These are phyloP conservation scores for Chrysoporthe deuterocubensis DNA, from an alignment of 2,329 filamentous ascomycete genomes.

Conservation along the genomic window DNA sequence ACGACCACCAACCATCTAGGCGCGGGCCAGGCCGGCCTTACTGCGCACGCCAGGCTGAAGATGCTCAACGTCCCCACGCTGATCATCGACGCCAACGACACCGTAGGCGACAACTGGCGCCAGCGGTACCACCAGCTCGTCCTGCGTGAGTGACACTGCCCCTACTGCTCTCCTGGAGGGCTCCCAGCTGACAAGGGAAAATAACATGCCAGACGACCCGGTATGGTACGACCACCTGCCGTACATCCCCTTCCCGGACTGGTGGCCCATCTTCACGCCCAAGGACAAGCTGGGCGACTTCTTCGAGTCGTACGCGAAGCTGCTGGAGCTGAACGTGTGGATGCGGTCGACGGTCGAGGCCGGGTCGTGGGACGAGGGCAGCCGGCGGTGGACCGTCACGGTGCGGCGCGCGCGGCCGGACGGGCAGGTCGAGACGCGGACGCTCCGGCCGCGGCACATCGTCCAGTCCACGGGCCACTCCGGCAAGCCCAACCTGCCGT, in stretches of 20 bases:
- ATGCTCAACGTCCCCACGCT: constrained; percentile 57
- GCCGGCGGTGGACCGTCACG: constrained; percentile 58
- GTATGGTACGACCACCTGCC: constrained; percentile 63
- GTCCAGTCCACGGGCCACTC: constrained; percentile 60
- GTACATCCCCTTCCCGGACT: constrained; percentile 63
- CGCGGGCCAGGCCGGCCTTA: constrained; percentile 59
- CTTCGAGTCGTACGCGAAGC: constrained; percentile 64
- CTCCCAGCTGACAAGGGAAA: not conserved
- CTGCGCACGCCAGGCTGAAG: constrained; percentile 56
- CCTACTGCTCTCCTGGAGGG: no score
- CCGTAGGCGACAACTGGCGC: constrained; percentile 64
- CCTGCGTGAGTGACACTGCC: constrained; percentile 41
- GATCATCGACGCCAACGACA: constrained; percentile 54
- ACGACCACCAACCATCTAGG: constrained; percentile 41
- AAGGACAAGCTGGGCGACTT: constrained; percentile 70
- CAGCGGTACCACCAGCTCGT: constrained; percentile 60
- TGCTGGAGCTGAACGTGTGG: constrained; percentile 70
- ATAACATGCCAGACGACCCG: constrained; percentile 53
- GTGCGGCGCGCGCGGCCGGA: constrained; percentile 37
- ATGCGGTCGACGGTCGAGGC: constrained; percentile 51
- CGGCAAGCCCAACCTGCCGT: constrained; percentile 45
- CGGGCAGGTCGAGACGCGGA: constrained; percentile 44
- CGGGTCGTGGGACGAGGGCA: constrained; percentile 51
- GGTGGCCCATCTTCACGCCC: constrained; percentile 69
- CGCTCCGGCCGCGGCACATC: constrained; percentile 53